Evolutionary conservation across 805 yeast species (phyloP).

Genomic region (Candida rishiriensis): DNA sequence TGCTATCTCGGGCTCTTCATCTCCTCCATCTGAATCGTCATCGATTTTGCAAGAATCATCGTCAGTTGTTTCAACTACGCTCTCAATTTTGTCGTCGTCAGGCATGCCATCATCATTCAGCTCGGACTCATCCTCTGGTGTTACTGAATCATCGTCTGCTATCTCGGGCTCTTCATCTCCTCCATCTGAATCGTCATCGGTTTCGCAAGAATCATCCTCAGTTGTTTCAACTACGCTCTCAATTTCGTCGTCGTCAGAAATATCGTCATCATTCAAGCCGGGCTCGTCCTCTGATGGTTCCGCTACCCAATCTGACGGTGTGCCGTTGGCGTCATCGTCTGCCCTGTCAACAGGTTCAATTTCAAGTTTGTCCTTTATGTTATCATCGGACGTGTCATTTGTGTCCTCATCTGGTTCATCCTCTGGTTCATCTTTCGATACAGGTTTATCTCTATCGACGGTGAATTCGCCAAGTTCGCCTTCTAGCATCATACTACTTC

Average conservation of each 20-base stretch:
- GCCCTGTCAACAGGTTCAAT: background rate
- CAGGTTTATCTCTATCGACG: background rate
- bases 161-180: background rate
- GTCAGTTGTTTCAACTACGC: background rate
- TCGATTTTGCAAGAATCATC: background rate
- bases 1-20: background rate
- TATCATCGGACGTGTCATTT: background rate
- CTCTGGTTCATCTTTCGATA: background rate
- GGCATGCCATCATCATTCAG: background rate
- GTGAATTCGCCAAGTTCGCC: no score
- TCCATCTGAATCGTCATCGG: background rate
- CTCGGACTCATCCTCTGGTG: background rate
- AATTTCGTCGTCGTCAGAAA: background rate
- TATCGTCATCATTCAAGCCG: background rate
- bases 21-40: background rate
- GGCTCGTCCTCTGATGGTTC: background rate
- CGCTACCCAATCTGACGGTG: background rate
- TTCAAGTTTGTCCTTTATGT: background rate
- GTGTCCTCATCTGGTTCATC: background rate
- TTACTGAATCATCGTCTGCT: background rate
- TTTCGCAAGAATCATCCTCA: background rate
- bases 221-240: background rate
- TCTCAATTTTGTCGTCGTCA: background rate
- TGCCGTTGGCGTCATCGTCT: background rate
- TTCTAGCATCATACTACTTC: no score